Evolutionary conservation across 371 early-diverging fungal species (phyloP).

Genomic region (Rhizopus sp.): DNA sequence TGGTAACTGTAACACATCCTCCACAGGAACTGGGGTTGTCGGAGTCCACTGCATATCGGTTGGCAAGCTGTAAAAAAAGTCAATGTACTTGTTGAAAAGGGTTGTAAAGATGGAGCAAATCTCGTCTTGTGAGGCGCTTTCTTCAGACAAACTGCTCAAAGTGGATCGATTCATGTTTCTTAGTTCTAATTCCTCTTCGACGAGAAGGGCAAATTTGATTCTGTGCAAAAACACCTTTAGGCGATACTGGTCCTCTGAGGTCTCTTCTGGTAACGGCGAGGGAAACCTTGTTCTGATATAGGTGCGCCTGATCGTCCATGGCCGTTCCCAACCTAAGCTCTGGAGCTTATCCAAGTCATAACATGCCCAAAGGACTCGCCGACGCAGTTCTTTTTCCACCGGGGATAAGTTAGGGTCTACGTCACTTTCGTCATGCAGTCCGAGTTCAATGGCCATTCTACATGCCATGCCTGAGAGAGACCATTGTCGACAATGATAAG

Average conservation of each 20-base stretch:
- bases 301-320: constrained; percentile 21
- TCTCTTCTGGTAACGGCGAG: constrained; percentile 14
- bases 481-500: constrained; percentile 32
- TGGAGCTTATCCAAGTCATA: constrained; percentile 34
- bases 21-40: constrained; percentile 10
- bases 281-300: constrained; percentile 16
- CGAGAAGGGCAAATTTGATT: constrained; percentile 5
- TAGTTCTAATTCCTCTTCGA: constrained; percentile 10
- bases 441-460: constrained; percentile 48
- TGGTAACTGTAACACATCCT: constrained; percentile 29
- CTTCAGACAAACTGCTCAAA: constrained; percentile 1
- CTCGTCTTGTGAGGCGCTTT: background rate
- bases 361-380: constrained; percentile 33
- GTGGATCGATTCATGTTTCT: constrained; percentile 8
- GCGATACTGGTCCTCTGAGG: constrained; percentile 10
- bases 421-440: constrained; percentile 19
- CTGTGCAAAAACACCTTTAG: background rate
- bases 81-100: constrained; percentile 2
- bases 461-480: constrained; percentile 43
- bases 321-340: constrained; percentile 21
- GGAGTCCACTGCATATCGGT: constrained; percentile 37
- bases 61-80: constrained; percentile 16
- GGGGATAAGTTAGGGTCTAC: constrained; percentile 13
- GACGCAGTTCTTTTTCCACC: constrained; percentile 24
- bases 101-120: constrained; percentile 1